These are phyloP conservation scores for Verticillium nubilum DNA, from an alignment of 2,329 filamentous ascomycete species.

Conservation along the genomic window DNA sequence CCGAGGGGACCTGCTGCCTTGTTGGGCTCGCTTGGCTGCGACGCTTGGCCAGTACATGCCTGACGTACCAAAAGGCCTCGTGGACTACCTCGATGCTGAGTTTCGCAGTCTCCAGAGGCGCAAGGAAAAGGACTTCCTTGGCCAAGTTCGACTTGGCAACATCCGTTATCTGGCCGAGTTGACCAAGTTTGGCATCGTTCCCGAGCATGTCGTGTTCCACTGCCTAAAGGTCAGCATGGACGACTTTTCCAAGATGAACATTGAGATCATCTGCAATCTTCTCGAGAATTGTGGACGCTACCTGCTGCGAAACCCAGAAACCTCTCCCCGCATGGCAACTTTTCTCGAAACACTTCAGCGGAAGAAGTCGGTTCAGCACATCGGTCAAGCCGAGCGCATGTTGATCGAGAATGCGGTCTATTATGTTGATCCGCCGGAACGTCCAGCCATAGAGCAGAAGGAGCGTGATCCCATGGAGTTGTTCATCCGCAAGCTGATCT, in stretches of 20 bases:
- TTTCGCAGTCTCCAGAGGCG: conserved; percentile 94
- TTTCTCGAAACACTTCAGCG: conserved; percentile 93
- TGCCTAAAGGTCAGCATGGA: conserved; percentile 96
- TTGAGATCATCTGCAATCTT: conserved; percentile 94
- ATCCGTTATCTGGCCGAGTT: conserved; percentile 96
- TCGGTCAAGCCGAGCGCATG: conserved; percentile 95
- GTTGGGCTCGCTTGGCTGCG: conserved; percentile 88
- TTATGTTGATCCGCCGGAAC: conserved; percentile 92
- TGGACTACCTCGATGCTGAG: conserved; percentile 90
- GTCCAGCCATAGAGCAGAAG: conserved; percentile 92
- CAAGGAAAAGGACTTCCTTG: conserved; percentile 96
- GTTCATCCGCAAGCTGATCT: conserved; percentile 88
- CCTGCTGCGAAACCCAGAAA: conserved; percentile 85
- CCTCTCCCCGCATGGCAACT: conserved; percentile 84
- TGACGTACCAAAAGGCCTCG: conserved; percentile 87
- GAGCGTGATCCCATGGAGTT: conserved; percentile 90
- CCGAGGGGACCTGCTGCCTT: conserved; percentile 81
- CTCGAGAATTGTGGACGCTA: conserved; percentile 96
- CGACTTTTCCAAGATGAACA: conserved; percentile 98
- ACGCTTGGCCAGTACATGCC: conserved; percentile 91
- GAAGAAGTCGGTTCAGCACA: conserved; percentile 92
- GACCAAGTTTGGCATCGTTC: conserved; percentile 96
- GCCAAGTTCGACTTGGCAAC: conserved; percentile 87
- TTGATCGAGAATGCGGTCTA: conserved; percentile 97
- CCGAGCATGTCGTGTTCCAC: conserved; percentile 97